These are phyloP conservation scores for Bromus sterilis DNA, from an alignment of 176 grass and related monocot genomes.

Conservation along the genomic window DNA sequence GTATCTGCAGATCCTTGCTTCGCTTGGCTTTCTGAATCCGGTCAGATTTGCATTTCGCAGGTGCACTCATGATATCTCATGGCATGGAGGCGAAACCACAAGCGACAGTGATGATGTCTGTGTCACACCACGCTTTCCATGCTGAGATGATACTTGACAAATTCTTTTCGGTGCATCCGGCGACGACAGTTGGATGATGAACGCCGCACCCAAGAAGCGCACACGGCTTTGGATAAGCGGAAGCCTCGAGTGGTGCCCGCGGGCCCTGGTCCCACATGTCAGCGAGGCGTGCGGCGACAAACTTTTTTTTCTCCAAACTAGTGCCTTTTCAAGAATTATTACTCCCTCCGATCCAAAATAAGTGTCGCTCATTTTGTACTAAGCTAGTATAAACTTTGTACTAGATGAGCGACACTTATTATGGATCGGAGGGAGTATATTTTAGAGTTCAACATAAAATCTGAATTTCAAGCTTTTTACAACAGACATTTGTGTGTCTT, in stretches of 20 bases:
- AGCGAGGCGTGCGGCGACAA: not conserved
- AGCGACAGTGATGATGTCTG: not conserved
- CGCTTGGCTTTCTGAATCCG: not conserved
- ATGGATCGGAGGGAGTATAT: too few relatives aligned
- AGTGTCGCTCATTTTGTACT: too few relatives aligned
- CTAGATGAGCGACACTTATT: too few relatives aligned
- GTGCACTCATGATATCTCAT: too few relatives aligned
- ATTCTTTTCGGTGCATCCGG: not conserved
- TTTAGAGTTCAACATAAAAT: too few relatives aligned
- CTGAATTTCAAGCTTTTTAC: too few relatives aligned
- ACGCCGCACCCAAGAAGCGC: not conserved
- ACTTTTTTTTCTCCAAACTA: not conserved
- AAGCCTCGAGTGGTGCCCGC: not conserved
- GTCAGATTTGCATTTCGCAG: not conserved
- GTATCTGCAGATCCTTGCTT: not conserved
- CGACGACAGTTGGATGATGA: not conserved
- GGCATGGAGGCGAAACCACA: not conserved
- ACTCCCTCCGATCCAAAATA: too few relatives aligned
- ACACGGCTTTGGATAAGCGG: not conserved
- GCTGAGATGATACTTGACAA: not conserved
- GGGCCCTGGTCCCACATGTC: not conserved
- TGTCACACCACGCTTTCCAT: too few relatives aligned
- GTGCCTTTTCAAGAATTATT: too few relatives aligned
- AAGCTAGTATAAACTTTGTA: too few relatives aligned
- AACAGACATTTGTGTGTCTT: too few relatives aligned